Evolutionary conservation across 257 asterid genomes (phyloP).

Genomic region (Capsicum pubescens): DNA sequence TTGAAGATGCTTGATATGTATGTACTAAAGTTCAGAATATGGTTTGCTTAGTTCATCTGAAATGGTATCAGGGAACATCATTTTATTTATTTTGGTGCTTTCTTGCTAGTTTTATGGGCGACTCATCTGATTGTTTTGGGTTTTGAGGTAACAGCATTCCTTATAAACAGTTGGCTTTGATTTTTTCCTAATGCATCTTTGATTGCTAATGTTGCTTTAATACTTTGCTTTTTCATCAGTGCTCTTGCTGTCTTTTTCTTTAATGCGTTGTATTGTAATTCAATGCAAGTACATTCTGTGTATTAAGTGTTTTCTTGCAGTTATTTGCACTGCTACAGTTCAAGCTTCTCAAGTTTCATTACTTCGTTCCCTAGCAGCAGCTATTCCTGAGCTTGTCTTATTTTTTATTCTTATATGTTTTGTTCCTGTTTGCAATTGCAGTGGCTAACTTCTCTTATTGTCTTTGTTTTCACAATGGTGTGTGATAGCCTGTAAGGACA

Average conservation of each 20-base stretch:
- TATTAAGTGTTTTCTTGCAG: slow-evolving; percentile 12
- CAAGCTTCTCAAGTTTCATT: slow-evolving; percentile 5
- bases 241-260: neutral
- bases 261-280: neutral
- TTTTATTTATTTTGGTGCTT: neutral
- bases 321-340: slow-evolving; percentile 18
- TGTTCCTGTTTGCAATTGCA: neutral
- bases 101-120: neutral
- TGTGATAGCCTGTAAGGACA: slow-evolving; percentile 61
- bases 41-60: slow-evolving; percentile 13
- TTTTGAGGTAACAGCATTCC: neutral
- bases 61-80: slow-evolving; percentile 1
- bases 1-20: slow-evolving; percentile 9
- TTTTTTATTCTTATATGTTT: neutral
- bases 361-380: neutral
- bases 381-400: slow-evolving; percentile 16
- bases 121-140: slow-evolving; percentile 11
- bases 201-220: neutral
- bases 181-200: neutral
- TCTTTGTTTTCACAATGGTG: slow-evolving; percentile 1
- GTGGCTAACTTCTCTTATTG: slow-evolving; percentile 16
- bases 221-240: neutral
- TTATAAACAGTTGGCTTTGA: neutral
- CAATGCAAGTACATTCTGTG: slow-evolving; percentile 24
- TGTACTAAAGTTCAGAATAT: neutral